phyloP scores from a whole-genome alignment of 1,139 yeast species.

The Candida sp. region DNA sequence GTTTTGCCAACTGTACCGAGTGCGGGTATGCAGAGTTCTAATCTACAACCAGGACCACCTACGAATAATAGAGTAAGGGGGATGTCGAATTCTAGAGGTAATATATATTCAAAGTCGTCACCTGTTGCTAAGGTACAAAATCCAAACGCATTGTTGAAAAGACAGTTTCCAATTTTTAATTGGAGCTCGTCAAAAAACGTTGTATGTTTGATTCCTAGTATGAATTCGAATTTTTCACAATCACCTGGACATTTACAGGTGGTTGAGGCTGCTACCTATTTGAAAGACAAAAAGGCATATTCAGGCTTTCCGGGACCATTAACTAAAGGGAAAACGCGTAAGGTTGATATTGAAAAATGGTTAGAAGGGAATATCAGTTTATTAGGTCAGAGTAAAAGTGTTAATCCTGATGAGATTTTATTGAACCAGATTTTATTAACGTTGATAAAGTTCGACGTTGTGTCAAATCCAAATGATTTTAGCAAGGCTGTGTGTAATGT shows the following conservation, averaged over 20 bases:
- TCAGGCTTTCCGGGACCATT: constrained; percentile 63
- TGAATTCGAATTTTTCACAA: neutral
- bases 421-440: constrained; percentile 27
- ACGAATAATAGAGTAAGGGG: constrained; percentile 22
- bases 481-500: constrained; percentile 22
- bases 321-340: constrained; percentile 50
- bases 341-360: constrained; percentile 69
- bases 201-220: constrained; percentile 25
- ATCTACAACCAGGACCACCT: constrained; percentile 6
- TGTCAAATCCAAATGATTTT: constrained; percentile 21
- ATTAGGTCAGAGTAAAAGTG: constrained; percentile 5
- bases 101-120: constrained; percentile 20
- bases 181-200: constrained; percentile 53
- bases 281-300: constrained; percentile 17
- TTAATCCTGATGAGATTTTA: constrained; percentile 21
- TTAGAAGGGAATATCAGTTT: constrained; percentile 20
- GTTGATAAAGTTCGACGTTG: constrained; percentile 28
- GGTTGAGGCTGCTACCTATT: constrained; percentile 12
- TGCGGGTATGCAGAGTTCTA: constrained; percentile 4
- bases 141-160: constrained; percentile 35
- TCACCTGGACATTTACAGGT: constrained; percentile 13
- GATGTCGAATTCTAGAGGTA: constrained; percentile 24
- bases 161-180: constrained; percentile 77
- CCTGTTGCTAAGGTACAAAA: constrained; percentile 25
- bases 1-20: constrained; percentile 20